These are phyloP conservation scores for Vitis cinerea DNA, from an alignment of 164 flowering plant species.

Conservation along the genomic window DNA sequence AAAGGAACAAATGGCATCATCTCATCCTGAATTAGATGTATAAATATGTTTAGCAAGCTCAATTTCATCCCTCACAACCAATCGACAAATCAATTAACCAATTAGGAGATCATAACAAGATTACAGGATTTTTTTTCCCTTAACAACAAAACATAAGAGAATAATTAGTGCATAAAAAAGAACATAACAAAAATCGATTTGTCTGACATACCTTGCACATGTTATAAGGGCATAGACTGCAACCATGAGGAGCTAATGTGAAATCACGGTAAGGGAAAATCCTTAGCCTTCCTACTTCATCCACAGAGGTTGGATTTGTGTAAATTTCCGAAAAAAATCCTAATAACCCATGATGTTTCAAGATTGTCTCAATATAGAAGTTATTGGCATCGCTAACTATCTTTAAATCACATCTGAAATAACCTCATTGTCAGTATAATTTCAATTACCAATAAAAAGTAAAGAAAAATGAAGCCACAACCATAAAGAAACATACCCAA, in stretches of 20 bases:
- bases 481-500: constrained; percentile 51
- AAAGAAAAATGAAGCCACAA: neutral
- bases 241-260: constrained; percentile 47
- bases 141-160: neutral
- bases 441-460: neutral
- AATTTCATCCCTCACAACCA: neutral
- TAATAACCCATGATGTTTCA: constrained; percentile 63
- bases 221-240: constrained; percentile 70
- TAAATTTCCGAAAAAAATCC: constrained; percentile 63
- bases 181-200: neutral
- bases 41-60: neutral
- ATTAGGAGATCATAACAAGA: no score
- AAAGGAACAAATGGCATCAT: no score
- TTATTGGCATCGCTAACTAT: constrained; percentile 78
- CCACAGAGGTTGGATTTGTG: constrained; percentile 60
- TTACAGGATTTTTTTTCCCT: neutral
- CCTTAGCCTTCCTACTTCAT: constrained; percentile 59
- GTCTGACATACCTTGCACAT: constrained; percentile 68
- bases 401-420: constrained; percentile 74
- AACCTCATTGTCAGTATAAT: neutral
- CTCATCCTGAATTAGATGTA: no score
- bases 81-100: neutral
- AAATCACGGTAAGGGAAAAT: constrained; percentile 58
- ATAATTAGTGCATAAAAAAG: neutral
- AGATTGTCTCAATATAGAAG: constrained; percentile 72